Conservation (phyloP, 2,329 filamentous ascomycete species). For the Aspergillus pseudoglaucus region DNA sequence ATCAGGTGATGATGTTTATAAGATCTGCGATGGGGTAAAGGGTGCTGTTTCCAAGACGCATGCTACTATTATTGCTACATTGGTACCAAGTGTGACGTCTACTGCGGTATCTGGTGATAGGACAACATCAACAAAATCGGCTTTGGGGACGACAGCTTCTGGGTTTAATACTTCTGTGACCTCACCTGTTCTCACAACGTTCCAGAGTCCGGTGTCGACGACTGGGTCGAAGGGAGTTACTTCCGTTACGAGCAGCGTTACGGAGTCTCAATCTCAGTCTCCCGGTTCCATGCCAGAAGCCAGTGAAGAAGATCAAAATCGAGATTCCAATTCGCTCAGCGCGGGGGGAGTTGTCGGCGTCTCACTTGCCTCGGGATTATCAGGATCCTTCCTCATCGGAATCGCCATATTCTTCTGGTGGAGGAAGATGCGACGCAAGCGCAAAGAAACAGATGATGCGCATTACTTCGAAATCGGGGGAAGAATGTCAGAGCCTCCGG, state of each 20-base stretch:
- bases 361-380: constrained; percentile 30
- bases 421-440: constrained; percentile 21
- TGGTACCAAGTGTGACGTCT: constrained; percentile 13
- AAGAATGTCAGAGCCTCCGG: constrained; percentile 30
- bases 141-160: constrained; percentile 3
- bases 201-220: constrained; percentile 12
- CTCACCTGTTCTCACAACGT: constrained; percentile 8
- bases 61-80: constrained; percentile 31
- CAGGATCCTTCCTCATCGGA: constrained; percentile 28
- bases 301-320: background rate
- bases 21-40: constrained; percentile 49
- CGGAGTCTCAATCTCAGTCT: background rate
- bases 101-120: constrained; percentile 1
- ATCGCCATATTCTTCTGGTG: constrained; percentile 27
- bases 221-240: constrained; percentile 2
- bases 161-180: constrained; percentile 3
- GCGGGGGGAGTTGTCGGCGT: constrained; percentile 30
- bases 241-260: constrained; percentile 1
- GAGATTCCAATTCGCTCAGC: constrained; percentile 12
- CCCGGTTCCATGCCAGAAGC: constrained; percentile 11
- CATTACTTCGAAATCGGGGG: constrained; percentile 36
- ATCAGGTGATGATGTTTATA: constrained; percentile 40
- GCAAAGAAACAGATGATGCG: constrained; percentile 10
- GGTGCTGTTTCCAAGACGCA: constrained; percentile 30
- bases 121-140: background rate